These are phyloP conservation scores for Coemansia sp. DNA, from an alignment of 192 early-diverging fungal genomes.

Conservation along the genomic window DNA sequence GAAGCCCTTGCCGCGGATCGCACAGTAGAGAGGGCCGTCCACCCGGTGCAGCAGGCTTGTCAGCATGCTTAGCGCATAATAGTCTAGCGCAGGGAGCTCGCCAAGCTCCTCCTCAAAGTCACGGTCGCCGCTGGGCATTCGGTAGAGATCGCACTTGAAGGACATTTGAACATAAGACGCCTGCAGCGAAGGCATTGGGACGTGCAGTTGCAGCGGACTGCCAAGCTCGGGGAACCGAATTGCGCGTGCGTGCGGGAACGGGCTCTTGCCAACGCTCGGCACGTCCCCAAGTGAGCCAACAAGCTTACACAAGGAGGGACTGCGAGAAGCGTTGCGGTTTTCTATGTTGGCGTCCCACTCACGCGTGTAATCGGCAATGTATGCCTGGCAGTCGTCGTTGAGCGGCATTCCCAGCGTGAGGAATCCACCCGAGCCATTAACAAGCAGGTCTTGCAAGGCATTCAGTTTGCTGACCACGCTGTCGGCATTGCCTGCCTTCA, in stretches of 20 bases:
- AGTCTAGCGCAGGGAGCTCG: conserved; percentile 45
- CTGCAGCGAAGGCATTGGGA: conserved; percentile 49
- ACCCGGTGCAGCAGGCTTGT: conserved; percentile 64
- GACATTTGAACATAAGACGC: conserved; percentile 43
- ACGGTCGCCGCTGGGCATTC: conserved; percentile 4
- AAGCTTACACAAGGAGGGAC: too few relatives aligned
- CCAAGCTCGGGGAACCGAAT: conserved; percentile 39
- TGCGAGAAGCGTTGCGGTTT: background rate
- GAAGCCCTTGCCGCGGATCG: conserved; percentile 69
- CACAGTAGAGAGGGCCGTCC: conserved; percentile 74
- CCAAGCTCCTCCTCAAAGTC: conserved; percentile 36
- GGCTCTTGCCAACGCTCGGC: background rate
- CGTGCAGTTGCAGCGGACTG: conserved; percentile 40
- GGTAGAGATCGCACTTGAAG: conserved; percentile 41
- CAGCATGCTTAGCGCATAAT: conserved; percentile 57
- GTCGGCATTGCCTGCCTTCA: background rate
- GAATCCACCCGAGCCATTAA: conserved; percentile 11
- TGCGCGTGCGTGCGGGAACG: conserved; percentile 47
- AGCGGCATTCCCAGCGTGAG: conserved; percentile 14
- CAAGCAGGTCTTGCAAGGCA: conserved; percentile 4
- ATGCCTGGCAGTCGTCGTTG: conserved; percentile 4
- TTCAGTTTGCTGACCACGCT: conserved; percentile 8
- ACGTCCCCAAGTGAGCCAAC: background rate
- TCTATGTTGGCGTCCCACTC: conserved; percentile 22
- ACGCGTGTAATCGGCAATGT: conserved; percentile 13